Percentiles rank a stretch among this genome's conserved stretches.
Evolutionary conservation across 2,329 filamentous ascomycete species (phyloP).

Genomic region (Zasmidium angulare): DNA sequence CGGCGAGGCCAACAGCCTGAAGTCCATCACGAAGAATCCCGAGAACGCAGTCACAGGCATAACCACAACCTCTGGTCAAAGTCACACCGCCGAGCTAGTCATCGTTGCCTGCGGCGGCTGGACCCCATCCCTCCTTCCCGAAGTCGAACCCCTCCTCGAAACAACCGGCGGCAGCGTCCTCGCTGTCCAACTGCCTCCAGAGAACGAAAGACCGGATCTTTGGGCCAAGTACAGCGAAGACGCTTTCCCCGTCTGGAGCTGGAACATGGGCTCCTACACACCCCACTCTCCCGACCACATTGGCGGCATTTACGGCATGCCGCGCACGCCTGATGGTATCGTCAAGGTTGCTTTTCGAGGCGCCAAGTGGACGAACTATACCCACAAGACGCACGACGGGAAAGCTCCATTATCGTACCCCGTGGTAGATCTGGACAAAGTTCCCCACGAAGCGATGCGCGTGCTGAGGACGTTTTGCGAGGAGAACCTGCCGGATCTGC

Average conservation of each 20-base stretch:
- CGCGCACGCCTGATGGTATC: conserved; percentile 24
- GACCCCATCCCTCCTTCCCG: conserved; percentile 45
- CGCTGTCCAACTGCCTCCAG: conserved; percentile 44
- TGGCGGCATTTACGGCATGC: conserved; percentile 27
- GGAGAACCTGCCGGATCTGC: conserved; percentile 47
- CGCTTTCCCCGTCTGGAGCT: conserved; percentile 48
- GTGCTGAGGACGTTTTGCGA: conserved; percentile 20
- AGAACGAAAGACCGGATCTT: conserved; percentile 35
- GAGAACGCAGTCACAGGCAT: conserved; percentile 16
- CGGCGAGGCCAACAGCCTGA: conserved; percentile 13
- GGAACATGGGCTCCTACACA: conserved; percentile 20
- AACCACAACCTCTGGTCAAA: conserved; percentile 46
- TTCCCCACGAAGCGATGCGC: conserved; percentile 28
- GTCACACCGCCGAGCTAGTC: conserved; percentile 28
- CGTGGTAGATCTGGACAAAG: conserved; percentile 15
- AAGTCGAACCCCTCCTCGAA: conserved; percentile 40
- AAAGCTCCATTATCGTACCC: conserved; percentile 22
- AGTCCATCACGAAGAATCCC: conserved; percentile 11
- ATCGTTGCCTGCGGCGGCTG: conserved; percentile 32
- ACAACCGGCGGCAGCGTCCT: conserved; percentile 50
- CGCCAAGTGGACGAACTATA: conserved; percentile 29
- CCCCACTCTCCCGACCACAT: conserved; percentile 1
- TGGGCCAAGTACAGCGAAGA: conserved; percentile 44
- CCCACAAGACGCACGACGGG: conserved; percentile 4
- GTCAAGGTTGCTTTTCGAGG: conserved; percentile 31